A percentile compares a stretch with the other conserved stretches of the same genome.
phyloP scores from a whole-genome alignment of 257 asterid genomes.

The Plectranthus barbatus region DNA sequence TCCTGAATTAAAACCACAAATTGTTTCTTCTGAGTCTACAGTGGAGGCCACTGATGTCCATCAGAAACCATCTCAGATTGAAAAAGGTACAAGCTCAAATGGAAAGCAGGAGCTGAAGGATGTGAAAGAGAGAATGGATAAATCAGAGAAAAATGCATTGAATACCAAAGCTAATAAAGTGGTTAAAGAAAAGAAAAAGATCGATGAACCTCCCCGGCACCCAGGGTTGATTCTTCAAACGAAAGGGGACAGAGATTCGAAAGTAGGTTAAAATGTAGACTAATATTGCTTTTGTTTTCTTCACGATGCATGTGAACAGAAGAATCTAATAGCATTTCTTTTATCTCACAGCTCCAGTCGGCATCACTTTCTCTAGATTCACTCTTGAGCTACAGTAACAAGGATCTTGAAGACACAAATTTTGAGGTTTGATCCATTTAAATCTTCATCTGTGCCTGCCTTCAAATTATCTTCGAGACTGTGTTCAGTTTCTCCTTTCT shows the following conservation, averaged over 20 bases:
- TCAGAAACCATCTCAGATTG: constrained; percentile 29
- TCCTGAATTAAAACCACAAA: constrained; percentile 13
- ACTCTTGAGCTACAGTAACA: constrained; percentile 75
- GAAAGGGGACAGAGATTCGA: constrained; percentile 57
- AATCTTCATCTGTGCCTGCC: background rate
- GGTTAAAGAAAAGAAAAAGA: constrained; percentile 46
- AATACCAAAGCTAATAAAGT: constrained; percentile 35
- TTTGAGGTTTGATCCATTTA: constrained; percentile 58
- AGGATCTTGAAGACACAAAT: constrained; percentile 70
- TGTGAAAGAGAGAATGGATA: constrained; percentile 37
- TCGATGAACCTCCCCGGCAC: constrained; percentile 74
- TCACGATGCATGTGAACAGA: background rate
- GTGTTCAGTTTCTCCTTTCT: background rate
- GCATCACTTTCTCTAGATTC: constrained; percentile 89
- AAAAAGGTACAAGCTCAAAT: constrained; percentile 27
- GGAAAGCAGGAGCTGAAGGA: constrained; percentile 38
- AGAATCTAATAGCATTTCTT: constrained; percentile 6
- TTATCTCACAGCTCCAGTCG: constrained; percentile 58
- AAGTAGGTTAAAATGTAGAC: constrained; percentile 39
- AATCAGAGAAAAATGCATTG: constrained; percentile 31
- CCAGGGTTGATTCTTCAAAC: constrained; percentile 85
- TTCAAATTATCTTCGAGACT: background rate
- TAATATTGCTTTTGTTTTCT: background rate
- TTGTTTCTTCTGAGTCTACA: constrained; percentile 16
- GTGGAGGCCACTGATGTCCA: constrained; percentile 24